Conservation (phyloP, 2,329 filamentous ascomycete genomes). For the Trichoderma simmonsii region DNA sequence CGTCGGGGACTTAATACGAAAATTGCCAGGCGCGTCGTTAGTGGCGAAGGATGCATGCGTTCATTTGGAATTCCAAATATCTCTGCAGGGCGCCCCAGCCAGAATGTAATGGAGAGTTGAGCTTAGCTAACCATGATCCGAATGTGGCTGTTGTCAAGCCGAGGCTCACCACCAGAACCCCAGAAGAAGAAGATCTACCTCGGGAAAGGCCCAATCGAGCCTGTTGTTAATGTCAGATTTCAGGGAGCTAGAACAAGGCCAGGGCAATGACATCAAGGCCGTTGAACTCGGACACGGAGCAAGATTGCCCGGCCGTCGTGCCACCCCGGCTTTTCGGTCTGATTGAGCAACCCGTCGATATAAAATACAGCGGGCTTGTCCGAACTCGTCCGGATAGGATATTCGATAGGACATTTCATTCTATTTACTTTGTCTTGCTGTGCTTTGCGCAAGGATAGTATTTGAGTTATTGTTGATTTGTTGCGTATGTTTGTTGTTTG, state of each 20-base stretch:
- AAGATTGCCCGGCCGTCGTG: background rate
- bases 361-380: background rate
- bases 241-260: background rate
- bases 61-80: background rate
- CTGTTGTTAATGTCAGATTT: background rate
- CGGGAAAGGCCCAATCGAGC: background rate
- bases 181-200: background rate
- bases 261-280: background rate
- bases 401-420: background rate
- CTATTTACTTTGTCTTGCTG: background rate
- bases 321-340: background rate
- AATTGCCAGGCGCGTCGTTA: background rate
- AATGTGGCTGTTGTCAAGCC: background rate
- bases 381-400: slow-evolving; percentile 1
- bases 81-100: background rate
- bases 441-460: background rate
- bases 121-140: background rate
- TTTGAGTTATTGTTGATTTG: background rate
- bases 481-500: background rate
- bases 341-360: background rate
- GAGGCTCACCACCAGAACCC: background rate
- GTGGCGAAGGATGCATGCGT: background rate
- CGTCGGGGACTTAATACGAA: background rate
- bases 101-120: background rate
- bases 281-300: background rate